These are phyloP conservation scores for Chrysanthemum makinoi DNA, from an alignment of 129 eudicot species.

Conservation along the genomic window DNA sequence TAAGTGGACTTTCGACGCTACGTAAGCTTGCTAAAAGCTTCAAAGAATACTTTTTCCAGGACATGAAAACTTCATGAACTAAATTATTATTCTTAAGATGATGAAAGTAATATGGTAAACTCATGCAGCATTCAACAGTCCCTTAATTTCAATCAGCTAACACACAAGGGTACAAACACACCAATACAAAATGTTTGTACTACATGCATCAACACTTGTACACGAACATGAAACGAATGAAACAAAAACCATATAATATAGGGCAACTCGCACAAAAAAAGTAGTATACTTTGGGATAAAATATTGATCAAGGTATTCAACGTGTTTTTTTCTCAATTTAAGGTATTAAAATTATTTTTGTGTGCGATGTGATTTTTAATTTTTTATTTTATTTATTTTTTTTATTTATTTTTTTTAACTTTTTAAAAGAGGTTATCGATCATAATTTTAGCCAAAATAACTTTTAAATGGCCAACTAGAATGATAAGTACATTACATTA, in stretches of 20 bases:
- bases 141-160: constrained; percentile 4
- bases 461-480: too few species aligned
- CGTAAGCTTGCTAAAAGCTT: background rate
- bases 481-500: too few species aligned
- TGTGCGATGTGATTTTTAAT: too few species aligned
- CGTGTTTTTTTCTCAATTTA: too few species aligned
- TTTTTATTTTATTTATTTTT: too few species aligned
- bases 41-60: constrained; percentile 1
- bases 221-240: background rate
- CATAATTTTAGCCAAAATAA: too few species aligned
- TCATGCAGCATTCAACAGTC: background rate
- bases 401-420: too few species aligned
- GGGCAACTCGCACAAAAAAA: too few species aligned
- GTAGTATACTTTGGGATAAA: too few species aligned
- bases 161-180: constrained; percentile 7
- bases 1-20: background rate
- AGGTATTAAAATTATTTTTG: too few species aligned
- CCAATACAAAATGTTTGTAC: constrained; percentile 18
- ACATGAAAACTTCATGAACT: constrained; percentile 13
- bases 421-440: too few species aligned
- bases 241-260: background rate
- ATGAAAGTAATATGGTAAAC: background rate
- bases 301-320: too few species aligned
- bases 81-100: background rate
- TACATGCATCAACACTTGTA: constrained; percentile 20